Evolutionary conservation across 768 basidiomycete species (phyloP).

Genomic region (Rhodotorula babjevae): DNA sequence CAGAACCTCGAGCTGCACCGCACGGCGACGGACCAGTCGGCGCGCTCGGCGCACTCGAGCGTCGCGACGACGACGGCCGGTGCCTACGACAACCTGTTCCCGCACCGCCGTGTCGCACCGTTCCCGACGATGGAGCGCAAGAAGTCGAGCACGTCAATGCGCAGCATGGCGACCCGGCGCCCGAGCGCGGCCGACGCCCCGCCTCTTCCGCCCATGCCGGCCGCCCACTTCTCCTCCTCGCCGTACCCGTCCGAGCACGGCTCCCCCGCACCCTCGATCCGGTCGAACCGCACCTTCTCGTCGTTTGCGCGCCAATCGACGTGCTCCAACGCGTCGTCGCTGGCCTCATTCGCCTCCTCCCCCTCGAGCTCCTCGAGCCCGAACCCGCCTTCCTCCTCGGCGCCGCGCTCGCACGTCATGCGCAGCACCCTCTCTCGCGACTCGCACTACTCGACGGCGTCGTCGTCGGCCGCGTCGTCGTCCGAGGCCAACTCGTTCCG

Average conservation of each 20-base stretch:
- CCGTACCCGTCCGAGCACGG: not conserved
- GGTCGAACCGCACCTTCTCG: constrained; percentile 24
- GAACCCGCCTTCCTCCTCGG: not conserved
- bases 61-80: not conserved
- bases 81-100: constrained; percentile 5
- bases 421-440: not conserved
- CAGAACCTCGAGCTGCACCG: not conserved
- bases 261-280: not conserved
- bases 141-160: not conserved
- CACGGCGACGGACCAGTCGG: not conserved
- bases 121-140: constrained; percentile 25
- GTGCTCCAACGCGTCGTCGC: constrained; percentile 8
- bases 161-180: not conserved
- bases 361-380: not conserved
- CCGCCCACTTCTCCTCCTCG: not conserved
- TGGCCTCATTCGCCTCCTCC: not conserved
- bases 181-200: not conserved
- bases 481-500: constrained; percentile 23
- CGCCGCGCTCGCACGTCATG: not conserved
- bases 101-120: constrained; percentile 15
- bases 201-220: not conserved
- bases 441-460: constrained; percentile 5
- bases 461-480: constrained; percentile 5
- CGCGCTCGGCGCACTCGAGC: not conserved
- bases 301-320: constrained; percentile 24